These are phyloP conservation scores for Tuber calosporum DNA, from an alignment of 495 filamentous ascomycete genomes.

Conservation along the genomic window DNA sequence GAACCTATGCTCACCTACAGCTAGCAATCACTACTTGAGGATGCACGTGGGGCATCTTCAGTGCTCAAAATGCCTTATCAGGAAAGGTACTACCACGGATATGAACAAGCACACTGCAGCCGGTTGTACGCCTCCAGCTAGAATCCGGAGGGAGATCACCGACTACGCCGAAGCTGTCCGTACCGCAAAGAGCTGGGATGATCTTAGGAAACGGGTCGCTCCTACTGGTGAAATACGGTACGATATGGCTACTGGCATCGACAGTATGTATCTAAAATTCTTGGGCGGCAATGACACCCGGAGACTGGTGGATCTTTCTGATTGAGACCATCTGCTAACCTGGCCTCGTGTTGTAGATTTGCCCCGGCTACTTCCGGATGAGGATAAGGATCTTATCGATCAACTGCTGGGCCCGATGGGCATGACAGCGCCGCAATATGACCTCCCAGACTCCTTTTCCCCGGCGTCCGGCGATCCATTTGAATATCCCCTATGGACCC, in stretches of 20 bases:
- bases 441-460: neutral
- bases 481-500: rapidly evolving
- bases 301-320: neutral
- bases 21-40: neutral
- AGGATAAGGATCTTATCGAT: neutral
- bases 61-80: neutral
- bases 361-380: neutral
- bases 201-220: neutral
- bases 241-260: neutral
- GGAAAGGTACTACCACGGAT: neutral
- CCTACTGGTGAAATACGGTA: neutral
- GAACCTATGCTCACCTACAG: neutral
- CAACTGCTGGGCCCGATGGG: neutral
- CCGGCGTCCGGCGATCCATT: neutral
- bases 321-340: neutral
- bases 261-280: neutral
- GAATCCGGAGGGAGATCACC: neutral
- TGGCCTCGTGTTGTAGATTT: neutral
- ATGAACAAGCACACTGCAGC: neutral
- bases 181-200: neutral
- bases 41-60: neutral
- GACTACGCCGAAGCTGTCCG: neutral
- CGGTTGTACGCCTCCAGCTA: neutral
- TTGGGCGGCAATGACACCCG: neutral
- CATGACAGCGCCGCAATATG: neutral